phyloP scores from a whole-genome alignment of 768 basidiomycete genomes.

The Fibroporia radiculosa region DNA sequence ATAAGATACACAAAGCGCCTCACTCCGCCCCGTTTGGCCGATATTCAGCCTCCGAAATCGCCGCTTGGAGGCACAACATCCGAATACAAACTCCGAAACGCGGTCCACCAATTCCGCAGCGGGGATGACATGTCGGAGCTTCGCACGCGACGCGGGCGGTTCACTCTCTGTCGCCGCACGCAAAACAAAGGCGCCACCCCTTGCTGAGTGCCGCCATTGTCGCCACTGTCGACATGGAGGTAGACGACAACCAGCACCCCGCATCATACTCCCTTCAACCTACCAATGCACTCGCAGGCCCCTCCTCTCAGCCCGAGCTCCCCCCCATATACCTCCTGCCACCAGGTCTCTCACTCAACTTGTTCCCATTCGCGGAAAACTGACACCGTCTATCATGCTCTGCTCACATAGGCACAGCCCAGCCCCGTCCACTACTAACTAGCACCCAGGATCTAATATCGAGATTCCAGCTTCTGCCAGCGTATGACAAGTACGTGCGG shows the following conservation, averaged over 20 bases:
- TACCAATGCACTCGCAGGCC: slow-evolving; percentile 54
- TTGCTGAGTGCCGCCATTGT: slow-evolving; percentile 1
- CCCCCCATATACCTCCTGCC: slow-evolving; percentile 24
- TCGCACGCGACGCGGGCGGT: neutral
- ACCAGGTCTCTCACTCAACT: slow-evolving; percentile 22
- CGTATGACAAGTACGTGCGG: slow-evolving; percentile 82
- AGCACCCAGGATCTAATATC: slow-evolving; percentile 77
- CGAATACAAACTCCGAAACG: slow-evolving; percentile 10
- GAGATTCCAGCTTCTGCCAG: slow-evolving; percentile 59
- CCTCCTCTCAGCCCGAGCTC: slow-evolving; percentile 38
- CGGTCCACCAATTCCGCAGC: neutral
- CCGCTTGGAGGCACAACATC: no score
- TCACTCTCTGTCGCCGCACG: neutral
- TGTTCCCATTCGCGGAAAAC: slow-evolving; percentile 4
- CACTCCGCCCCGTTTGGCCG: no score
- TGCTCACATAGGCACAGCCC: slow-evolving; percentile 7
- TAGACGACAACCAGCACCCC: slow-evolving; percentile 21
- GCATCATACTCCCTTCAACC: slow-evolving; percentile 12
- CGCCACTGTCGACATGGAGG: slow-evolving; percentile 20
- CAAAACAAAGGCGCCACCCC: slow-evolving; percentile 1
- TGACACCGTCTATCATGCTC: slow-evolving; percentile 9
- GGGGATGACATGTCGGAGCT: neutral
- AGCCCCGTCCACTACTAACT: slow-evolving; percentile 36
- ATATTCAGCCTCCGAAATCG: no score
- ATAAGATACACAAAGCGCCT: no score